Evolutionary conservation across 495 filamentous ascomycete species (phyloP).

Genomic region (Podospora fimiseda): DNA sequence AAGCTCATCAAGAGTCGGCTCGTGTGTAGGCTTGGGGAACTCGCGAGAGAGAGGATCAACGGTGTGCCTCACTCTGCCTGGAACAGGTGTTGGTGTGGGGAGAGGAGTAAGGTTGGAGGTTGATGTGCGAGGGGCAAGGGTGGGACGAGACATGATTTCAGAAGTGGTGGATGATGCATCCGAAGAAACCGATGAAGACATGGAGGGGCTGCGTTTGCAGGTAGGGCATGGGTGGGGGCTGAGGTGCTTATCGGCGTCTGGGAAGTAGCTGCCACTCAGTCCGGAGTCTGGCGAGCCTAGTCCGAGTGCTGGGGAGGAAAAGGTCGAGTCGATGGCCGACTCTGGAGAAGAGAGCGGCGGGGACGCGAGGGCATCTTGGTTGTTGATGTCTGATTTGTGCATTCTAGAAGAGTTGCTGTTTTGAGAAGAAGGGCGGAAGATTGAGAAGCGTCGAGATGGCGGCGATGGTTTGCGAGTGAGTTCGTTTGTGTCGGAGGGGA

Average conservation of each 20-base stretch:
- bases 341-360: neutral
- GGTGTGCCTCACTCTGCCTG: slow-evolving; percentile 1
- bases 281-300: neutral
- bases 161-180: slow-evolving; percentile 5
- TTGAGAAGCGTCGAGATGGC: neutral
- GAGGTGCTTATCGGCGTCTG: neutral
- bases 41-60: slow-evolving; percentile 23
- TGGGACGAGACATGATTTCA: neutral
- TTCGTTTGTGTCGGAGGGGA: neutral
- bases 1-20: slow-evolving; percentile 34
- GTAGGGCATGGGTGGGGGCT: neutral
- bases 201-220: slow-evolving; percentile 12
- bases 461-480: neutral
- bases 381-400: neutral
- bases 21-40: slow-evolving; percentile 28
- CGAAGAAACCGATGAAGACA: slow-evolving; percentile 15
- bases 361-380: neutral
- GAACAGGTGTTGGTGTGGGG: slow-evolving; percentile 7
- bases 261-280: neutral
- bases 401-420: neutral
- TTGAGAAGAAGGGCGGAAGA: neutral
- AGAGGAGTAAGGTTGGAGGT: slow-evolving; percentile 8
- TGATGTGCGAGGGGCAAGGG: neutral
- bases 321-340: neutral
- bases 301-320: neutral